Conservation (phyloP, 2,329 filamentous ascomycete genomes). For the Gnomoniopsis smithogilvyi region DNA sequence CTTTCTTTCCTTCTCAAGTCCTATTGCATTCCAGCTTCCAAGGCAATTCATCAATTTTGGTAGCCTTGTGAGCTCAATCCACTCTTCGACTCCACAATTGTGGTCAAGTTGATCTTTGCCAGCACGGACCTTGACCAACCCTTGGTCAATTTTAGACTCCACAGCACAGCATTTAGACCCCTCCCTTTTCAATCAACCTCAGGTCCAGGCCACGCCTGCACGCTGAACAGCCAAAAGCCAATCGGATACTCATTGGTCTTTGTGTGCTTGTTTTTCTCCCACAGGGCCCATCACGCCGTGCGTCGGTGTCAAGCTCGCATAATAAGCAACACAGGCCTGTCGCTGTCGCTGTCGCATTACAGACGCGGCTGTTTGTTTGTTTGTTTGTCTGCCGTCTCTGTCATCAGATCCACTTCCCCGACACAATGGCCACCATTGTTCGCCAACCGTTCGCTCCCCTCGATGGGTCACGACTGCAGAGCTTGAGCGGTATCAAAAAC, state of each 20-base stretch:
- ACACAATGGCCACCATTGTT: conserved; percentile 51
- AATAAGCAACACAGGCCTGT: not conserved
- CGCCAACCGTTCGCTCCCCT: conserved; percentile 76
- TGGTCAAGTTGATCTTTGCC: conserved; percentile 10
- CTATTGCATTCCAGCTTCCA: not conserved
- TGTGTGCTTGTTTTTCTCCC: not conserved
- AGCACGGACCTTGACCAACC: conserved; percentile 8
- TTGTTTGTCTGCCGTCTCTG: not conserved
- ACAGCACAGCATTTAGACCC: conserved; percentile 8
- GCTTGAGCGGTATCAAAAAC: conserved; percentile 73
- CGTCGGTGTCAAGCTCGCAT: conserved; percentile 2
- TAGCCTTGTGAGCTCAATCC: not conserved
- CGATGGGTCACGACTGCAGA: conserved; percentile 66
- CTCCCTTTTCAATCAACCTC: conserved; percentile 6
- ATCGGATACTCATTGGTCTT: conserved; percentile 12
- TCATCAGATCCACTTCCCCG: not conserved
- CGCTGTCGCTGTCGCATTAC: not conserved
- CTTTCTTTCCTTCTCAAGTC: not conserved
- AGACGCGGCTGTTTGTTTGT: conserved; percentile 16
- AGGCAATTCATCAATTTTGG: not conserved
- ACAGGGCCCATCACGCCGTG: not conserved
- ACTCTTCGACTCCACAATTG: conserved; percentile 15
- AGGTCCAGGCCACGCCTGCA: conserved; percentile 11
- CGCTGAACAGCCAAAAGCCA: conserved; percentile 9
- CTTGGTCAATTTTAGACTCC: conserved; percentile 9